These are phyloP conservation scores for Datura wrightii DNA, from an alignment of 257 asterid species.

Conservation along the genomic window DNA sequence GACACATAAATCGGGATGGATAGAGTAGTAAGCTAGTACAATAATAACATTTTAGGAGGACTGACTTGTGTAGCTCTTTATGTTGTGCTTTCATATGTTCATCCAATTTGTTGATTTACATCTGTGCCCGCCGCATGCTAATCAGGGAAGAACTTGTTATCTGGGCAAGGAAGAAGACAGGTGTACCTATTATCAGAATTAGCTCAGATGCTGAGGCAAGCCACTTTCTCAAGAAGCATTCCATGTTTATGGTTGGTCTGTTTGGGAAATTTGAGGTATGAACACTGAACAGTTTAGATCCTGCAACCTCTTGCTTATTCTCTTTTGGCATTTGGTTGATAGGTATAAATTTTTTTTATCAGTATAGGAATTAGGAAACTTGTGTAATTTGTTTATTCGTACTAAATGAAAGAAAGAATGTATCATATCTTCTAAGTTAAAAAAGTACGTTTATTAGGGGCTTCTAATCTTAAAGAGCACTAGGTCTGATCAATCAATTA, in stretches of 20 bases:
- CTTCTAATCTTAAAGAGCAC: not conserved
- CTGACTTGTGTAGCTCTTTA: not conserved
- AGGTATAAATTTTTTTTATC: not conserved
- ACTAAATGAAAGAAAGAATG: not conserved
- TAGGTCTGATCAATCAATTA: conserved; percentile 21
- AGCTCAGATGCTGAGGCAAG: conserved; percentile 65
- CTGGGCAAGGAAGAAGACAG: conserved; percentile 94
- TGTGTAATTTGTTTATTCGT: not conserved
- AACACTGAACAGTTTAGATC: not conserved
- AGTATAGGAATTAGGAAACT: not conserved
- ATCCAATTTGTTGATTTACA: conserved; percentile 25
- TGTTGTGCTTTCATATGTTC: conserved; percentile 15
- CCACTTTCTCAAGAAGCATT: conserved; percentile 69
- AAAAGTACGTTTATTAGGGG: not conserved
- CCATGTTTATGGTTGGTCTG: conserved; percentile 72
- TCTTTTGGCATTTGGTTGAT: not conserved
- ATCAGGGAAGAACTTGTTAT: conserved; percentile 87
- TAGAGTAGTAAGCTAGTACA: not conserved
- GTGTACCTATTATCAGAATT: conserved; percentile 70
- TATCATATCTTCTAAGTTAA: not conserved
- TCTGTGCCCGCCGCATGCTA: not conserved
- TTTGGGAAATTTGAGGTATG: conserved; percentile 81
- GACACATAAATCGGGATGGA: not conserved
- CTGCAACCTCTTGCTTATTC: not conserved
- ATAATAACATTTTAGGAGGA: not conserved